Evolutionary conservation across 2,329 filamentous ascomycete species (phyloP).

Genomic region (Verticillium longisporum): DNA sequence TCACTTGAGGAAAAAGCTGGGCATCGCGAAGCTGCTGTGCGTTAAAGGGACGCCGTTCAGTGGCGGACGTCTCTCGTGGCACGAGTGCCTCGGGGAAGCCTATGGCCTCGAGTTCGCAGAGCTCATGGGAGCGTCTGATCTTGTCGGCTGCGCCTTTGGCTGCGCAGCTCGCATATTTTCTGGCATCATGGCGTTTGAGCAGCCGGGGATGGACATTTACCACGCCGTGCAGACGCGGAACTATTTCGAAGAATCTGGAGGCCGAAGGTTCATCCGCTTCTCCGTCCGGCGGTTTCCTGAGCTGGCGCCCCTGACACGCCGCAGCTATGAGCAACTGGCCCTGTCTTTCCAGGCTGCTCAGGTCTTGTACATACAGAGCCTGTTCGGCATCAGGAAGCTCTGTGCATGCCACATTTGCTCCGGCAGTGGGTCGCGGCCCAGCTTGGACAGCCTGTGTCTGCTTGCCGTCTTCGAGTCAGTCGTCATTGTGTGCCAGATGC

Average conservation of each 20-base stretch:
- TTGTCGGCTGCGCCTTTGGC: not conserved
- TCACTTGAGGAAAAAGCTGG: not conserved
- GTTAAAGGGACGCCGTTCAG: not conserved
- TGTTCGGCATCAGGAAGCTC: not conserved
- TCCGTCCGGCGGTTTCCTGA: not conserved
- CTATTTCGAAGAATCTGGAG: not conserved
- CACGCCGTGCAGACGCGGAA: not conserved
- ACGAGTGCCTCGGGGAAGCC: not conserved
- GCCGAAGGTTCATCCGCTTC: not conserved
- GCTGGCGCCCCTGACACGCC: not conserved
- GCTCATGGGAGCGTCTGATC: not conserved
- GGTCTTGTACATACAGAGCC: not conserved
- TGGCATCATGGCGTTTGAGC: not conserved
- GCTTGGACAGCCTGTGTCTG: not conserved
- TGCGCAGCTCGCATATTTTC: not conserved
- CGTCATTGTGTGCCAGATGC: not conserved
- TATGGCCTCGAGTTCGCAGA: not conserved
- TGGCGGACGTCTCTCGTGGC: not conserved
- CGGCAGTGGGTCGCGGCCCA: not conserved
- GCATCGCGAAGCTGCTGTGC: not conserved
- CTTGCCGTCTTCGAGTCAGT: not conserved
- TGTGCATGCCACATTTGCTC: not conserved
- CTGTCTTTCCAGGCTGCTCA: not conserved
- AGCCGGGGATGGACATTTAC: not conserved
- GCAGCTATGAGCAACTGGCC: not conserved